These are phyloP conservation scores for Scytalidium sp. DNA, from an alignment of 2,329 filamentous ascomycete genomes.

Conservation along the genomic window DNA sequence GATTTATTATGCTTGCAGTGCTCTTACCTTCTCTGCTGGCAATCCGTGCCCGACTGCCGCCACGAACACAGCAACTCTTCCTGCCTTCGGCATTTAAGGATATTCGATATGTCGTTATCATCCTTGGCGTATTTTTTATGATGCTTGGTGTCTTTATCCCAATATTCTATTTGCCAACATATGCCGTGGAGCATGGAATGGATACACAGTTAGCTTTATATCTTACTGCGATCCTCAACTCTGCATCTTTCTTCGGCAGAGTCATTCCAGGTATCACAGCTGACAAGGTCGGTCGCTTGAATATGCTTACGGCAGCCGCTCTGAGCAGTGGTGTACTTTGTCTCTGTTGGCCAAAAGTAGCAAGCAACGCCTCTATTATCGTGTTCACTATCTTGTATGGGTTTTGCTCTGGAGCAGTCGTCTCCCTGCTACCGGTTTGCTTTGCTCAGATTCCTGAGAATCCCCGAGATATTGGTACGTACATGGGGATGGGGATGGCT, in stretches of 20 bases:
- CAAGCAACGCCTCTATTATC: conserved; percentile 24
- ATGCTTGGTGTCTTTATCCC: conserved; percentile 21
- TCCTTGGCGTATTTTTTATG: conserved; percentile 36
- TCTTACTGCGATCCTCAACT: conserved; percentile 22
- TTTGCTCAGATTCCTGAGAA: conserved; percentile 47
- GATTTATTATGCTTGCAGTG: conserved; percentile 42
- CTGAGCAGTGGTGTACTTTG: conserved; percentile 26
- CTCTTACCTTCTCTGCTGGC: conserved; percentile 46
- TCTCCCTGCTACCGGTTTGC: conserved; percentile 21
- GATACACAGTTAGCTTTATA: conserved; percentile 16
- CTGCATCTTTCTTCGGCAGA: conserved; percentile 31
- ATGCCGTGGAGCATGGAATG: conserved; percentile 21
- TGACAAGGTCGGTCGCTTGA: conserved; percentile 30
- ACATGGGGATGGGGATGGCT: conserved; percentile 65
- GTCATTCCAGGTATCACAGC: conserved; percentile 30
- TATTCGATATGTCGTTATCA: conserved; percentile 38
- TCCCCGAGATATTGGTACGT: conserved; percentile 64
- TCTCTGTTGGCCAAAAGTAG: conserved; percentile 25
- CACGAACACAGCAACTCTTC: conserved; percentile 36
- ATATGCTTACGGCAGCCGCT: conserved; percentile 22
- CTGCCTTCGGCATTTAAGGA: conserved; percentile 44
- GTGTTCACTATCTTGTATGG: conserved; percentile 29
- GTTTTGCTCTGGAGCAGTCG: conserved; percentile 31
- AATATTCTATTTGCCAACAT: conserved; percentile 30
- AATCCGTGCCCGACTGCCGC: conserved; percentile 44